Conservation (phyloP, 1,139 yeast species). For the Blastobotrys petasosporus region DNA sequence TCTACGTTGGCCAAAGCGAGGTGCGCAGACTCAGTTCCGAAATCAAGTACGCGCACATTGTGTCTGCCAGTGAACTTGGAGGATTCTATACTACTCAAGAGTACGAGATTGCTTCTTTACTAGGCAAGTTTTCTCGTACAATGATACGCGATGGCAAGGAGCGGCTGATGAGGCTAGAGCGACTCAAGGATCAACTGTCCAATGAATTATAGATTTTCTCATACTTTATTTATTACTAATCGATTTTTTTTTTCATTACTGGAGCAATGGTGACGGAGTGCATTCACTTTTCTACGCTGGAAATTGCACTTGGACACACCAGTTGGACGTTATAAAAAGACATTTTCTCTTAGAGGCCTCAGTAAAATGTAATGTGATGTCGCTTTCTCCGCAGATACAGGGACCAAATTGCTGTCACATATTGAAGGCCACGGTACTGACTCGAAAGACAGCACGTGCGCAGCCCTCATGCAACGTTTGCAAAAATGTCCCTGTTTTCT, state of each 20-base stretch:
- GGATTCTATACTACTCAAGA: slow-evolving; percentile 33
- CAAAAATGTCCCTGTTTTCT: slow-evolving; percentile 2
- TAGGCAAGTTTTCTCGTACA: slow-evolving; percentile 27
- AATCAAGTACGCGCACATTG: slow-evolving; percentile 32
- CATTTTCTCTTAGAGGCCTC: slow-evolving; percentile 16
- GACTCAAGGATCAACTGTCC: slow-evolving; percentile 14
- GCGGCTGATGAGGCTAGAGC: slow-evolving; percentile 35
- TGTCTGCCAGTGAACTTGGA: slow-evolving; percentile 37
- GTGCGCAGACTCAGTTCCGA: slow-evolving; percentile 30
- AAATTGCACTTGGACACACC: too few species aligned
- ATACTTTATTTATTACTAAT: neutral
- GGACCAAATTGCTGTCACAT: neutral
- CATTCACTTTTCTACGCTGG: too few species aligned
- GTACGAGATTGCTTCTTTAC: slow-evolving; percentile 27
- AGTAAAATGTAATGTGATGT: slow-evolving; percentile 20
- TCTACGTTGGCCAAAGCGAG: slow-evolving; percentile 28
- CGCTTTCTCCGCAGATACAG: slow-evolving; percentile 14
- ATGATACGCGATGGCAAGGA: slow-evolving; percentile 31
- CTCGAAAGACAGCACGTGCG: neutral
- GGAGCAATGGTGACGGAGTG: too few species aligned
- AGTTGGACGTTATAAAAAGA: too few species aligned
- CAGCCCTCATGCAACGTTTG: too few species aligned
- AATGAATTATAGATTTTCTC: neutral
- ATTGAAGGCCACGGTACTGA: slow-evolving; percentile 4
- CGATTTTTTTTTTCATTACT: too few species aligned